These are phyloP conservation scores for Lobosporangium transversale DNA, from an alignment of 192 early-diverging fungal species.

Conservation along the genomic window DNA sequence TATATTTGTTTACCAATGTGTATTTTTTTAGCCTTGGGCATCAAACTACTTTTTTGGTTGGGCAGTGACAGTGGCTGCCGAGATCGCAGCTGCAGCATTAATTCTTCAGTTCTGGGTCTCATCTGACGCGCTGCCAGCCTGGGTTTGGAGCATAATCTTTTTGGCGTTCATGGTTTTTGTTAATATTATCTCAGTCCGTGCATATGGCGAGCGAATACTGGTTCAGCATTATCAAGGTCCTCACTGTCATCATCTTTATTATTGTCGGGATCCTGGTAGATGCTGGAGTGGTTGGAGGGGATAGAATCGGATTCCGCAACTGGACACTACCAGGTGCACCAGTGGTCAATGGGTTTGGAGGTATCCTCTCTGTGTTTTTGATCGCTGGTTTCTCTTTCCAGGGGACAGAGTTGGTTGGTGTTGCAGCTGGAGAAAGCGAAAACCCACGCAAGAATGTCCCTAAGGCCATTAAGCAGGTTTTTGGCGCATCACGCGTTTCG, in stretches of 20 bases:
- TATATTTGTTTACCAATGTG: too few relatives aligned
- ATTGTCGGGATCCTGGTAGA: slow-evolving; percentile 80
- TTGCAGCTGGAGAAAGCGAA: slow-evolving; percentile 89
- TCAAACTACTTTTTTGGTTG: slow-evolving; percentile 74
- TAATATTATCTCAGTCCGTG: slow-evolving; percentile 77
- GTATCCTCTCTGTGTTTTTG: slow-evolving; percentile 75
- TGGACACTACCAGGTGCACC: slow-evolving; percentile 69
- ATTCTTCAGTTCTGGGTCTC: slow-evolving; percentile 76
- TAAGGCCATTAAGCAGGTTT: slow-evolving; percentile 76
- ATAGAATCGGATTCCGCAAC: slow-evolving; percentile 66
- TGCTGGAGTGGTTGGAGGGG: slow-evolving; percentile 70
- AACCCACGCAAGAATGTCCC: slow-evolving; percentile 78
- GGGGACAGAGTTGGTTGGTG: slow-evolving; percentile 91
- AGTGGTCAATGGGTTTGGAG: slow-evolving; percentile 66
- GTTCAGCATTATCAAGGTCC: slow-evolving; percentile 85
- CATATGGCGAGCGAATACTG: slow-evolving; percentile 94
- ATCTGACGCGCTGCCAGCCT: slow-evolving; percentile 23
- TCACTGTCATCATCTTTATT: slow-evolving; percentile 84
- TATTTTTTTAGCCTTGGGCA: slow-evolving; percentile 33
- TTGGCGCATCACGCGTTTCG: slow-evolving; percentile 78
- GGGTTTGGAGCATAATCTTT: slow-evolving; percentile 61
- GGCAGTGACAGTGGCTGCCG: slow-evolving; percentile 77
- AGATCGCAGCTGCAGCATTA: slow-evolving; percentile 82
- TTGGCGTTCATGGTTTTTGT: slow-evolving; percentile 73
- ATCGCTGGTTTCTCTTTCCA: slow-evolving; percentile 87